Conservation (phyloP, 2,329 filamentous ascomycete genomes). For the Fusarium guadeloupense region DNA sequence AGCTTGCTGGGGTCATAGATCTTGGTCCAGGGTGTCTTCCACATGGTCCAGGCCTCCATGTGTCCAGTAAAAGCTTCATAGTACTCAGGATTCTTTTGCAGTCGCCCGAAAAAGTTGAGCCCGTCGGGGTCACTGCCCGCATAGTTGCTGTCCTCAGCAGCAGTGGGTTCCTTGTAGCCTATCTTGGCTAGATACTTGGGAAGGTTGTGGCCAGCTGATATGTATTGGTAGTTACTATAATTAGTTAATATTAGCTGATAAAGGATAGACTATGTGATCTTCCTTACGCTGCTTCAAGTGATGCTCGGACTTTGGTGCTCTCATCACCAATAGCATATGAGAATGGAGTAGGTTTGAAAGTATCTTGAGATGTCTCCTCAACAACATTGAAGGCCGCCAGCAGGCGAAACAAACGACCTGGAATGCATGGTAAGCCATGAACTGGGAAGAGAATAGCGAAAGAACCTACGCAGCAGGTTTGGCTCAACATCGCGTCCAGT, state of each 20-base stretch:
- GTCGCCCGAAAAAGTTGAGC: constrained; percentile 28
- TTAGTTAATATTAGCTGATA: background rate
- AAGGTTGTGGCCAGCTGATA: constrained; percentile 22
- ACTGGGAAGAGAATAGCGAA: background rate
- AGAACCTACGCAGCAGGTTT: constrained; percentile 14
- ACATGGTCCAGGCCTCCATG: constrained; percentile 32
- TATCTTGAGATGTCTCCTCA: constrained; percentile 22
- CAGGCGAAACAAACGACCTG: constrained; percentile 27
- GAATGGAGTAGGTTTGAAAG: constrained; percentile 25
- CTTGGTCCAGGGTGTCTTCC: constrained; percentile 37
- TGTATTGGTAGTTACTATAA: constrained; percentile 31
- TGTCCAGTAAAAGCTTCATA: constrained; percentile 30
- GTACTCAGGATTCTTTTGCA: constrained; percentile 30
- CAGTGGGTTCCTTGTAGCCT: constrained; percentile 15
- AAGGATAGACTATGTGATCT: rapidly evolving
- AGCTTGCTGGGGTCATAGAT: constrained; percentile 23
- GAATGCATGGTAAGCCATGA: background rate
- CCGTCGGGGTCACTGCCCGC: constrained; percentile 14
- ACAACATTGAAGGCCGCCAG: constrained; percentile 31
- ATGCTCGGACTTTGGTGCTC: constrained; percentile 29
- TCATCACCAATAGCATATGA: constrained; percentile 31
- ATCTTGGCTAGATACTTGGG: constrained; percentile 30
- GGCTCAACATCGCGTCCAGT: constrained; percentile 8
- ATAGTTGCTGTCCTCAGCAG: constrained; percentile 19
- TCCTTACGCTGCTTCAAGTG: constrained; percentile 24